Conservation (phyloP, 2,329 filamentous ascomycete species). For the Ophiocordyceps polyrhachis-furcata region DNA sequence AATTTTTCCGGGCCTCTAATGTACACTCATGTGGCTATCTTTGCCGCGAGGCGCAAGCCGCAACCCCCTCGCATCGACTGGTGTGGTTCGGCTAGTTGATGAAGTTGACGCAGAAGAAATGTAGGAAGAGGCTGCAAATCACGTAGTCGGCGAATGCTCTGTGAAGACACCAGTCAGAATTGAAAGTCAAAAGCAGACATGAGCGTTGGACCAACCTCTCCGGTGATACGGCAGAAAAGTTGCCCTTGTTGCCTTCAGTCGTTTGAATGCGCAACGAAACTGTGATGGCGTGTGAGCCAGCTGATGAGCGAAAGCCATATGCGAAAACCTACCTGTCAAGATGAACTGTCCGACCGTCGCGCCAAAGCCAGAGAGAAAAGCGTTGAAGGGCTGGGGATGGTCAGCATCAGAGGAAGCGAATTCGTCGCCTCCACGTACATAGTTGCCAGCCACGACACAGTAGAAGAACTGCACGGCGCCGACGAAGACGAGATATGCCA, state of each 20-base stretch:
- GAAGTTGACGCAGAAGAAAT: slow-evolving; percentile 99
- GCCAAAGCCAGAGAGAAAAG: slow-evolving; percentile 87
- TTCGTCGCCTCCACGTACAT: slow-evolving; percentile 41
- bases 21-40: not conserved
- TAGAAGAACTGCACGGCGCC: slow-evolving; percentile 88
- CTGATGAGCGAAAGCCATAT: not conserved
- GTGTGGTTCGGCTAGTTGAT: slow-evolving; percentile 53
- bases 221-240: slow-evolving; percentile 59
- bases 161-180: slow-evolving; percentile 6
- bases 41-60: not conserved
- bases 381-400: slow-evolving; percentile 78
- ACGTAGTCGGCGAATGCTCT: slow-evolving; percentile 95
- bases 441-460: slow-evolving; percentile 82
- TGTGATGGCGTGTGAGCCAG: slow-evolving; percentile 11
- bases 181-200: no score
- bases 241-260: slow-evolving; percentile 58
- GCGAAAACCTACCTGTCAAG: slow-evolving; percentile 48
- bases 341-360: slow-evolving; percentile 96
- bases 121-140: slow-evolving; percentile 83
- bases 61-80: not conserved
- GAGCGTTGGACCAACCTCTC: slow-evolving; percentile 41
- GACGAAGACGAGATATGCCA: slow-evolving; percentile 69
- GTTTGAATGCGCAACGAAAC: slow-evolving; percentile 80
- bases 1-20: not conserved
- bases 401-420: slow-evolving; percentile 4